phyloP scores from a whole-genome alignment of 1,284 basidiomycete species.

The Moesziomyces parantarcticus region DNA sequence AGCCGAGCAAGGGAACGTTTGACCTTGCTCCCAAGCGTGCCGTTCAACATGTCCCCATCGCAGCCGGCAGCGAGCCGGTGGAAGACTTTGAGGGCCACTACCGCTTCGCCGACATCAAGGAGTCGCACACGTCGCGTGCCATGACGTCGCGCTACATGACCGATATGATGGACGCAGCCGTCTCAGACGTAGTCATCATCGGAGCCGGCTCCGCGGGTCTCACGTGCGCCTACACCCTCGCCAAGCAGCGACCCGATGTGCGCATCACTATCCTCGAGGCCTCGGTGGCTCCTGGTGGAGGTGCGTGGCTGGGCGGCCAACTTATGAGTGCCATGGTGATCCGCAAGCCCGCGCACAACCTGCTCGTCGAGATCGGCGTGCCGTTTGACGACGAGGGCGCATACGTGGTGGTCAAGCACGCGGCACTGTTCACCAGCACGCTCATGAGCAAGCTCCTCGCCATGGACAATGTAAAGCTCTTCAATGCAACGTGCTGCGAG shows the following conservation, averaged over 20 bases:
- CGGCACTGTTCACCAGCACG: conserved; percentile 77
- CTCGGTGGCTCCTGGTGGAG: conserved; percentile 78
- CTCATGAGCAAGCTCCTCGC: conserved; percentile 78
- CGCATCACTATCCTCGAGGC: conserved; percentile 85
- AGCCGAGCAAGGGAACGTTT: conserved; percentile 31
- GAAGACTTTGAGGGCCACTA: conserved; percentile 64
- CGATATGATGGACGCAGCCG: conserved; percentile 68
- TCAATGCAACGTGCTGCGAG: conserved; percentile 69
- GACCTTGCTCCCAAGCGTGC: too few relatives aligned
- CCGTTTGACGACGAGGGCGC: conserved; percentile 83
- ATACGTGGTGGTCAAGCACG: conserved; percentile 68
- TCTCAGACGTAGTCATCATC: conserved; percentile 83
- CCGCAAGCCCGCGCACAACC: conserved; percentile 80
- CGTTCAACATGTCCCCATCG: conserved; percentile 52
- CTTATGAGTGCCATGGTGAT: conserved; percentile 87
- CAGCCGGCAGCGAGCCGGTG: conserved; percentile 56
- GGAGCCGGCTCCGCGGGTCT: conserved; percentile 83
- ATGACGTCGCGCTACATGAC: conserved; percentile 62
- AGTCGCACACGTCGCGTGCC: conserved; percentile 61
- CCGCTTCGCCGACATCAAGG: conserved; percentile 63
- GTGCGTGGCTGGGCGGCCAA: conserved; percentile 74
- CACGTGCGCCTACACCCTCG: conserved; percentile 77
- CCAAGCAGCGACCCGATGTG: conserved; percentile 79
- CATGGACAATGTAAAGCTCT: conserved; percentile 75
- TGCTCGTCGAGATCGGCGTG: conserved; percentile 79